These are phyloP conservation scores for Populus alba DNA, from an alignment of 345 rosid genomes.

Conservation along the genomic window DNA sequence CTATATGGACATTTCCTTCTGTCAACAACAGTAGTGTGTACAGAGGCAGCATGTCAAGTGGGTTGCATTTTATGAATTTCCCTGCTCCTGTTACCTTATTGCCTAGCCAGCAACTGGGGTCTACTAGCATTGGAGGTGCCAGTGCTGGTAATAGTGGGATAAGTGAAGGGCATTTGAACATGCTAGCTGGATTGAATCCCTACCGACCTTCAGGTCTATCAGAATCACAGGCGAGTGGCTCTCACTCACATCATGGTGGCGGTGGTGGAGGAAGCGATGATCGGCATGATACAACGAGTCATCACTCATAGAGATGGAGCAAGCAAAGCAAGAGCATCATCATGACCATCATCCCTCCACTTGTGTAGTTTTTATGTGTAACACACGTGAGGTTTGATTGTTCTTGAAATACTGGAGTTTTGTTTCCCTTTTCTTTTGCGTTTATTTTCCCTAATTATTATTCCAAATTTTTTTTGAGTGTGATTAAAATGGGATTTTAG, in stretches of 20 bases:
- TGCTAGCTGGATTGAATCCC: constrained; percentile 68
- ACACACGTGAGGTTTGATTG: constrained; percentile 73
- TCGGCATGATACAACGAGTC: constrained; percentile 55
- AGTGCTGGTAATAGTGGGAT: constrained; percentile 23
- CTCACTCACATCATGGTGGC: constrained; percentile 54
- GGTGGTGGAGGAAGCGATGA: constrained; percentile 50
- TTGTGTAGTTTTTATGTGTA: constrained; percentile 55
- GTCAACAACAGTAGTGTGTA: constrained; percentile 61
- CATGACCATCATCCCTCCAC: constrained; percentile 15
- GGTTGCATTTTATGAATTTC: constrained; percentile 92
- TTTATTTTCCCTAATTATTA: neutral
- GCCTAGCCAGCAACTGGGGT: constrained; percentile 72
- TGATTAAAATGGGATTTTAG: constrained; percentile 43
- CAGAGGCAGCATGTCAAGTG: constrained; percentile 73
- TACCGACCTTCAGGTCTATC: constrained; percentile 42
- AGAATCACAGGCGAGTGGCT: constrained; percentile 79
- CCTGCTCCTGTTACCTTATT: constrained; percentile 78
- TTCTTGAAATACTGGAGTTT: constrained; percentile 49
- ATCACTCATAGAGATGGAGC: constrained; percentile 33
- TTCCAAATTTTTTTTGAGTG: constrained; percentile 36
- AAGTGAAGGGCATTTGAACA: constrained; percentile 59
- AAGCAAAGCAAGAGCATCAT: constrained; percentile 1
- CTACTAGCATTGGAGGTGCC: constrained; percentile 31
- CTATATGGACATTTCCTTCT: constrained; percentile 84
- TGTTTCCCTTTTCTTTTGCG: constrained; percentile 6